phyloP scores from a whole-genome alignment of 2,329 filamentous ascomycete species.

The Diplodia seriata region DNA sequence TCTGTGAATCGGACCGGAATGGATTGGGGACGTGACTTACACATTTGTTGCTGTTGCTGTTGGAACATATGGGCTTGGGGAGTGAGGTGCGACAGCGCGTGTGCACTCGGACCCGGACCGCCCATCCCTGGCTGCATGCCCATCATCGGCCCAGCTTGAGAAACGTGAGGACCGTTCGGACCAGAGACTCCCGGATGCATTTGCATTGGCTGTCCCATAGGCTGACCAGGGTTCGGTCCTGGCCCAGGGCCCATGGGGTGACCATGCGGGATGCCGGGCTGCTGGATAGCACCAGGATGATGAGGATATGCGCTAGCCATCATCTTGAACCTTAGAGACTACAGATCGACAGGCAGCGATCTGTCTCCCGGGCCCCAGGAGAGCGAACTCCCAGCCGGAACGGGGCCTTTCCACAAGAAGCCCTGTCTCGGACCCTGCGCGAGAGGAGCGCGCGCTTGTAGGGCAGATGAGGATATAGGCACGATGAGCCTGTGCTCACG shows the following conservation, averaged over 20 bases:
- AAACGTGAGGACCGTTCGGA: constrained; percentile 73
- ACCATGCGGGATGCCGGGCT: constrained; percentile 70
- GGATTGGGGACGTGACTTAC: constrained; percentile 10
- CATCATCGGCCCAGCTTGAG: constrained; percentile 75
- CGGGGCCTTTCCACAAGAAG: constrained; percentile 1
- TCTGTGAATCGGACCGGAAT: neutral
- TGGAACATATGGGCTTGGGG: constrained; percentile 66
- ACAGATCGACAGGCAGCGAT: constrained; percentile 20
- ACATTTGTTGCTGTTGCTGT: constrained; percentile 48
- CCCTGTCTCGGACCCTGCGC: neutral
- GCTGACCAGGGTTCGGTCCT: constrained; percentile 73
- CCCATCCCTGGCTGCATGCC: constrained; percentile 74
- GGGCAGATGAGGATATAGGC: neutral
- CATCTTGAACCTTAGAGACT: constrained; percentile 58
- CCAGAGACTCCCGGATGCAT: constrained; percentile 77
- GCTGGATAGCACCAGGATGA: constrained; percentile 74
- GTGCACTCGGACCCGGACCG: constrained; percentile 66
- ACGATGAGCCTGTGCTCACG: constrained; percentile 17
- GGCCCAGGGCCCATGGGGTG: constrained; percentile 70
- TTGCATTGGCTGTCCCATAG: constrained; percentile 73
- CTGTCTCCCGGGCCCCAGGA: constrained; percentile 24
- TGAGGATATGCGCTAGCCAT: constrained; percentile 73
- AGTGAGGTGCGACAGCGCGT: constrained; percentile 75
- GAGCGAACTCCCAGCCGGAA: constrained; percentile 24
- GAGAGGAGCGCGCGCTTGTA: constrained; percentile 1